These are phyloP conservation scores for Fusarium napiforme DNA, from an alignment of 2,329 filamentous ascomycete species.

Conservation along the genomic window DNA sequence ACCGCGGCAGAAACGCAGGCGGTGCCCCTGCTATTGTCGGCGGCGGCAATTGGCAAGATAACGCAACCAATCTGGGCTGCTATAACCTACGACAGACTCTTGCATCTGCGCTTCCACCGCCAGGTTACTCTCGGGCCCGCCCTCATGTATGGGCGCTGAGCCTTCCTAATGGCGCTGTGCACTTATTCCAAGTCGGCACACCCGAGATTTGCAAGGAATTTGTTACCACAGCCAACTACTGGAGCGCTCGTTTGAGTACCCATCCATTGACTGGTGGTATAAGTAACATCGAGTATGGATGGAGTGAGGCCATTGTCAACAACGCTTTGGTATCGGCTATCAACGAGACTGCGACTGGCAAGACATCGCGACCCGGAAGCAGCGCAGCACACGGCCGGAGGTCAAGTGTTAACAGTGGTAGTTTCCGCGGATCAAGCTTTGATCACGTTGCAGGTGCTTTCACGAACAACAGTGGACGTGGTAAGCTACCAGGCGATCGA, in stretches of 20 bases:
- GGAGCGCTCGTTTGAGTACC: conserved; percentile 93
- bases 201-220: conserved; percentile 95
- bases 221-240: conserved; percentile 94
- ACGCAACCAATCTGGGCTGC: conserved; percentile 87
- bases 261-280: conserved; percentile 93
- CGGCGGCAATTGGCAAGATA: conserved; percentile 98
- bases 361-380: conserved; percentile 62
- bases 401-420: conserved; percentile 62
- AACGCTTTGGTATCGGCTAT: conserved; percentile 64
- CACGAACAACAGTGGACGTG: conserved; percentile 60
- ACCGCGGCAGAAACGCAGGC: conserved; percentile 62
- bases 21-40: conserved; percentile 76
- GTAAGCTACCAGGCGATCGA: conserved; percentile 83
- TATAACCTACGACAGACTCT: conserved; percentile 93
- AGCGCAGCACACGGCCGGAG: conserved; percentile 55
- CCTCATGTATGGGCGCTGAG: conserved; percentile 96
- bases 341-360: conserved; percentile 56
- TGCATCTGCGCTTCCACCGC: conserved; percentile 87
- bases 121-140: conserved; percentile 89
- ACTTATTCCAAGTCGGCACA: conserved; percentile 98
- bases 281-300: conserved; percentile 97
- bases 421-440: conserved; percentile 67
- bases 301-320: conserved; percentile 86
- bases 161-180: conserved; percentile 90
- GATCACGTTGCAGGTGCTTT: conserved; percentile 68